These are phyloP conservation scores for Sclerotinia spermophila DNA, from an alignment of 2,329 filamentous ascomycete genomes.

Conservation along the genomic window DNA sequence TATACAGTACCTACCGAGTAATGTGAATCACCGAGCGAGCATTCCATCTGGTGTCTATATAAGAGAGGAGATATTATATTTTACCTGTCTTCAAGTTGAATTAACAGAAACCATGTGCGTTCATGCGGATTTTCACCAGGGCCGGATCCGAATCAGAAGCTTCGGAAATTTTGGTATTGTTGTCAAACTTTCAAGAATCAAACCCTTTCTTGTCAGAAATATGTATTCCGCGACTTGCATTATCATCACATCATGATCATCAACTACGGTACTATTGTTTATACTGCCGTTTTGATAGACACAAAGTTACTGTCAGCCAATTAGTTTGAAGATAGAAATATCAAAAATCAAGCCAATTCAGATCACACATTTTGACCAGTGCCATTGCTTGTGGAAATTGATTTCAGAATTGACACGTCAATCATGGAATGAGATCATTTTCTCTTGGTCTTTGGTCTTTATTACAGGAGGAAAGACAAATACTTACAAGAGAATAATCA, in stretches of 20 bases:
- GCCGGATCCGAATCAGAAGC: background rate
- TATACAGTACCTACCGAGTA: background rate
- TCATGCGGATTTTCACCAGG: fast-evolving
- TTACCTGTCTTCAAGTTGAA: background rate
- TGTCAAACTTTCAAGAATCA: background rate
- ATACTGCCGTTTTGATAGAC: background rate
- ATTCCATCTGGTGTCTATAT: background rate
- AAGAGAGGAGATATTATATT: background rate
- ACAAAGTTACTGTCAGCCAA: background rate
- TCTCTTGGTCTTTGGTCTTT: background rate
- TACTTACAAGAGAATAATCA: background rate
- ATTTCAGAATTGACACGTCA: background rate
- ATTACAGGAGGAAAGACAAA: background rate
- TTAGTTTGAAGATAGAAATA: fast-evolving
- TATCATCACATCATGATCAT: background rate
- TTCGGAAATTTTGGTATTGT: background rate
- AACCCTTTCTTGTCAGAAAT: no score
- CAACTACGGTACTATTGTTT: background rate
- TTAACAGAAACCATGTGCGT: background rate
- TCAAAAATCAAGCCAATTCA: background rate
- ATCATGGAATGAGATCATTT: no score
- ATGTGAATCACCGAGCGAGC: background rate
- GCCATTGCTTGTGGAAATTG: background rate
- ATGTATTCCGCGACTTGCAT: background rate
- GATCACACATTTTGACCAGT: background rate